Percentiles rank a stretch among this genome's conserved stretches.
phyloP scores from a whole-genome alignment of 2,329 filamentous ascomycete species.

The Epichloe bromicola region DNA sequence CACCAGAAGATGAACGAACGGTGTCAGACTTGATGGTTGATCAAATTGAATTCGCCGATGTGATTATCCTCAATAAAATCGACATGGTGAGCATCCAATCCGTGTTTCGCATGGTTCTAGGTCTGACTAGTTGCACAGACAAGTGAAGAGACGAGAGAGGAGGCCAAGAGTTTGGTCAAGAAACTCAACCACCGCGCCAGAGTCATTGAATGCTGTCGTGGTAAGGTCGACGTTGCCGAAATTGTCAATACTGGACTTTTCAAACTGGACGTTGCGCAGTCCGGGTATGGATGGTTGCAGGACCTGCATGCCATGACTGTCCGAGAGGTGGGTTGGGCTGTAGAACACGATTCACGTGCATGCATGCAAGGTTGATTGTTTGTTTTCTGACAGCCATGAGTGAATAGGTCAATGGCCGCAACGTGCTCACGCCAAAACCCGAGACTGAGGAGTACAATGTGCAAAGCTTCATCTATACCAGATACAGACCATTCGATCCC shows the following conservation, averaged over 20 bases:
- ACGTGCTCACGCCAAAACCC: constrained; percentile 49
- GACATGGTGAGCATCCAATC: constrained; percentile 37
- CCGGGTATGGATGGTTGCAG: constrained; percentile 56
- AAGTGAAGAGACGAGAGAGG: constrained; percentile 27
- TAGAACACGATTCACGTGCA: not conserved
- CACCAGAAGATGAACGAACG: constrained; percentile 56
- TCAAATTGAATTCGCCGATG: constrained; percentile 66
- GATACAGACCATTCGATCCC: constrained; percentile 41
- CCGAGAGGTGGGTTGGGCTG: constrained; percentile 31
- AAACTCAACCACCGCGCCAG: constrained; percentile 55
- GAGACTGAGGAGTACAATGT: constrained; percentile 65
- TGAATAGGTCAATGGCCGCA: constrained; percentile 29
- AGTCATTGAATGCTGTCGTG: constrained; percentile 45
- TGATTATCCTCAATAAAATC: constrained; percentile 58
- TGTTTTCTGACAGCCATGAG: not conserved
- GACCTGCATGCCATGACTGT: constrained; percentile 56
- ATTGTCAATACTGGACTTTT: constrained; percentile 56
- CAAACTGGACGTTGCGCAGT: constrained; percentile 48
- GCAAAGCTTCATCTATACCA: constrained; percentile 55
- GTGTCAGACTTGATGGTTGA: constrained; percentile 67
- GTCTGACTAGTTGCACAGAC: constrained; percentile 15
- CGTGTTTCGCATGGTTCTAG: not conserved
- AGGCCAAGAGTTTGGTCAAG: constrained; percentile 38
- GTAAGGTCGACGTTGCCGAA: constrained; percentile 45
- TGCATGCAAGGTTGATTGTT: not conserved